These are phyloP conservation scores for Aspergillus leporis DNA, from an alignment of 495 filamentous ascomycete genomes.

Conservation along the genomic window DNA sequence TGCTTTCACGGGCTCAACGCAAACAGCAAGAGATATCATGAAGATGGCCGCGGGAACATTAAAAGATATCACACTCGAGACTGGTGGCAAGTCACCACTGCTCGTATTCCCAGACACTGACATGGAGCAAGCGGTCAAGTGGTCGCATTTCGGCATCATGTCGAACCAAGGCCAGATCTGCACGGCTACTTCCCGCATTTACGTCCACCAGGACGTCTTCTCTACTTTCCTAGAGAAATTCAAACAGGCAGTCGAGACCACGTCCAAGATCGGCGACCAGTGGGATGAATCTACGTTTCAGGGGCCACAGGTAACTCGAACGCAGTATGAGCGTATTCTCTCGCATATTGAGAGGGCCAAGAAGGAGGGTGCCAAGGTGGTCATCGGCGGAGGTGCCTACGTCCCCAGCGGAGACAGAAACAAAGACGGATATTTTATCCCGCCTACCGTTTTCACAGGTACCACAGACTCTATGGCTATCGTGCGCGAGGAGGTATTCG, in stretches of 20 bases:
- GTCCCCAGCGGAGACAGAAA: constrained; percentile 43
- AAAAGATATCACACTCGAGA: constrained; percentile 94
- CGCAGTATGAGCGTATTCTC: constrained; percentile 80
- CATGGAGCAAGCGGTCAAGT: constrained; percentile 82
- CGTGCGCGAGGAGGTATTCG: constrained; percentile 77
- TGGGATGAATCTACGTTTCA: constrained; percentile 78
- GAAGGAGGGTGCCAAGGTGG: constrained; percentile 76
- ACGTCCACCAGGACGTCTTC: constrained; percentile 77
- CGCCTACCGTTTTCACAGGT: constrained; percentile 71
- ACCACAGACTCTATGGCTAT: constrained; percentile 68
- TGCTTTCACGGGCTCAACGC: constrained; percentile 86
- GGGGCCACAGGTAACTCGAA: constrained; percentile 84
- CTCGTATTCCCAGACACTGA: constrained; percentile 87
- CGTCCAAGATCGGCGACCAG: constrained; percentile 80
- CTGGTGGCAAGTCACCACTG: constrained; percentile 84
- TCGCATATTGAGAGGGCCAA: constrained; percentile 75
- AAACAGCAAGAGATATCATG: constrained; percentile 83
- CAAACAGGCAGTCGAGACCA: constrained; percentile 61
- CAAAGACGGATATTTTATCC: constrained; percentile 68
- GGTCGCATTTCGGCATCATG: constrained; percentile 76
- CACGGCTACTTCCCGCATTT: constrained; percentile 82
- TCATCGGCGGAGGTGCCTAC: constrained; percentile 69
- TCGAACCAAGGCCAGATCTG: constrained; percentile 88
- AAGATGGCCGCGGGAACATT: constrained; percentile 78
- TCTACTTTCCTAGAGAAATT: constrained; percentile 74